Conservation (phyloP, 2,329 filamentous ascomycete species). For the Trichothecium roseum region DNA sequence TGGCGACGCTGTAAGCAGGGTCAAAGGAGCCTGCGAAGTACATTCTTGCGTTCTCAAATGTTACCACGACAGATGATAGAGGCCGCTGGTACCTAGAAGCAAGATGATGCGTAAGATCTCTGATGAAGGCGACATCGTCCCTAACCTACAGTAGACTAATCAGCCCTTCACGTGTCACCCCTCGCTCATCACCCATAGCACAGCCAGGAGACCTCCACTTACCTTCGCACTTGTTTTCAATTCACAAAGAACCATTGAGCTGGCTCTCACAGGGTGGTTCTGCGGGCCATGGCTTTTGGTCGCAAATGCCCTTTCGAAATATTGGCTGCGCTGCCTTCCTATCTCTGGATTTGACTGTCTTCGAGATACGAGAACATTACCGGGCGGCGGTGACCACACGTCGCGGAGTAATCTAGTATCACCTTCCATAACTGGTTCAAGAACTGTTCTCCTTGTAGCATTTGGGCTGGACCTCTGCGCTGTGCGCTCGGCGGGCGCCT, state of each 20-base stretch:
- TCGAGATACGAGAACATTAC: constrained; percentile 7
- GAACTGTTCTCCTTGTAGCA: constrained; percentile 3
- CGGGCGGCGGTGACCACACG: constrained; percentile 6
- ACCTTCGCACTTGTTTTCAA: constrained; percentile 55
- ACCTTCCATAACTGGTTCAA: constrained; percentile 20
- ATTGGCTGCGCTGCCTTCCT: constrained; percentile 15
- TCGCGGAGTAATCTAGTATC: constrained; percentile 11
- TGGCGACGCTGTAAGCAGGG: constrained; percentile 67
- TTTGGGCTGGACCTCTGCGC: too few species aligned
- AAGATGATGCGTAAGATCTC: constrained; percentile 61
- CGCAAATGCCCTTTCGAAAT: constrained; percentile 36
- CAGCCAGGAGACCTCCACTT: neutral
- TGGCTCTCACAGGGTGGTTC: constrained; percentile 37
- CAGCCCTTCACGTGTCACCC: too few species aligned
- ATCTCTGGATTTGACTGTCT: constrained; percentile 11
- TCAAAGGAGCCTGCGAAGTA: constrained; percentile 66
- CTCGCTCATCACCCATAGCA: neutral
- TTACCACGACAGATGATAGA: constrained; percentile 63
- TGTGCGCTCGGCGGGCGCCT: too few species aligned
- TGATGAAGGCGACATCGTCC: constrained; percentile 66
- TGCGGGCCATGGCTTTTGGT: constrained; percentile 18
- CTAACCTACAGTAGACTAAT: constrained; percentile 42
- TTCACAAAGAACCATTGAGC: constrained; percentile 52
- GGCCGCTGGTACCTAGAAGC: constrained; percentile 67
- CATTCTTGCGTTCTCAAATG: constrained; percentile 64